Evolutionary conservation across 352 stramenopile genomes (phyloP), one percentile per base, ranked within the genome.

Genomic region (Globisporangium recalcitrans): DNA sequence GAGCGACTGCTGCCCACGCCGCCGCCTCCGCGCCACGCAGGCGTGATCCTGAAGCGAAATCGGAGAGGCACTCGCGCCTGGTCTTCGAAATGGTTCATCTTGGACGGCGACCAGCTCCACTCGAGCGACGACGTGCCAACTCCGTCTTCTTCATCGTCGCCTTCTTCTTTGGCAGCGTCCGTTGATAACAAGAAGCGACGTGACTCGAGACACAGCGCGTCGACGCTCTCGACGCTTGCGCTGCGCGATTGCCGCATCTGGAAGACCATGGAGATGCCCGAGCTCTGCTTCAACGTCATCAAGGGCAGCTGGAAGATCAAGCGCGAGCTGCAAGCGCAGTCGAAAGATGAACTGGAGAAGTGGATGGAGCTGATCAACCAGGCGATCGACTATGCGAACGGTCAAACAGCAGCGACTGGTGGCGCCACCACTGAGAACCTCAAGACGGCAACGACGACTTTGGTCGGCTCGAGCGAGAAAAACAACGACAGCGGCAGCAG

Each of bases 261-360:
- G 83, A 93, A 93, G 73, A 93, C 84, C 9, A 89, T 81, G 78
- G 84, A 93, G 64, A 93, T 93, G 84, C 80, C 82, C 19, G 82
- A 90, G 62, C 72, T 91, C 38, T 75, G 71, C 42, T 91, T 93
- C 63, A 84, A 93, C 53, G 72, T 93, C 38, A 75, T 93, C 29
- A 79, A 91, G 60, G 77, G 70, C 42, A 84, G 70, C 53, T 91
- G 80, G 80, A 93, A 93, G 71, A 93, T 93, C 66, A 87, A 87
- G 53, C 84, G 82, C 49, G 84, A 93, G 59, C 72, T 93, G 36
- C 84, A 87, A 34, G 82, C 84, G 4, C 54, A 74, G 31, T 85
- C 74, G 11, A 77, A 73, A 24, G 68, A 72, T 19, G 84, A 93
- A 24, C 67, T 91, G n/a, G 78, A 84, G 11, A 36, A 75, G 4